Percentiles rank a stretch among this genome's conserved stretches.
phyloP scores from a whole-genome alignment of 257 asterid species.

The Primulina eburnea region DNA sequence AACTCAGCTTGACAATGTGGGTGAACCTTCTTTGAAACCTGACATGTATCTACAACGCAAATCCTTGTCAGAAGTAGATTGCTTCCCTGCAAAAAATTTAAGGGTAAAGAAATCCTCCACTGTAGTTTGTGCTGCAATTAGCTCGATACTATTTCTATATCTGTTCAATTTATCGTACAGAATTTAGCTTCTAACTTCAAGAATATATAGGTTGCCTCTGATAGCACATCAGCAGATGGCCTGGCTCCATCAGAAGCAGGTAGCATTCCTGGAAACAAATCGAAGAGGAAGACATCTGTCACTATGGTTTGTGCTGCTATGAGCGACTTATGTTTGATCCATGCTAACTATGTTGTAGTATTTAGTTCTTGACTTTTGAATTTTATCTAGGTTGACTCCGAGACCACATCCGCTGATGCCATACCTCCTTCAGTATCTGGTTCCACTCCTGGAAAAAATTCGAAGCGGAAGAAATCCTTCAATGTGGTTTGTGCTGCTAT shows the following conservation, averaged over 20 bases:
- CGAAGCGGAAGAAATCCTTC: neutral
- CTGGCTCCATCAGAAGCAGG: slow-evolving; percentile 37
- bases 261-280: neutral
- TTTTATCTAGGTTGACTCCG: neutral
- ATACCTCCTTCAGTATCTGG: neutral
- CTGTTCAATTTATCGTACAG: slow-evolving; percentile 13
- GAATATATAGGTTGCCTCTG: slow-evolving; percentile 34
- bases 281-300: neutral
- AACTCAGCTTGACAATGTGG: slow-evolving; percentile 31
- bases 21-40: slow-evolving; percentile 18
- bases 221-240: slow-evolving; percentile 35
- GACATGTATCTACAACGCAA: slow-evolving; percentile 21
- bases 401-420: neutral
- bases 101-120: slow-evolving; percentile 13
- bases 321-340: slow-evolving; percentile 3
- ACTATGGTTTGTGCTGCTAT: neutral
- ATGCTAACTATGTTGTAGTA: neutral
- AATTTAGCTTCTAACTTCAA: slow-evolving; percentile 24
- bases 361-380: neutral
- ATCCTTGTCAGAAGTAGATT: slow-evolving; percentile 20
- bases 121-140: slow-evolving; percentile 34
- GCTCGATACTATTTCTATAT: slow-evolving; percentile 20
- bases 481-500: neutral
- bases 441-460: neutral
- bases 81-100: slow-evolving; percentile 16